Evolutionary conservation across 208 protist species (phyloP).

Genomic region (Angomonas ambiguus): DNA sequence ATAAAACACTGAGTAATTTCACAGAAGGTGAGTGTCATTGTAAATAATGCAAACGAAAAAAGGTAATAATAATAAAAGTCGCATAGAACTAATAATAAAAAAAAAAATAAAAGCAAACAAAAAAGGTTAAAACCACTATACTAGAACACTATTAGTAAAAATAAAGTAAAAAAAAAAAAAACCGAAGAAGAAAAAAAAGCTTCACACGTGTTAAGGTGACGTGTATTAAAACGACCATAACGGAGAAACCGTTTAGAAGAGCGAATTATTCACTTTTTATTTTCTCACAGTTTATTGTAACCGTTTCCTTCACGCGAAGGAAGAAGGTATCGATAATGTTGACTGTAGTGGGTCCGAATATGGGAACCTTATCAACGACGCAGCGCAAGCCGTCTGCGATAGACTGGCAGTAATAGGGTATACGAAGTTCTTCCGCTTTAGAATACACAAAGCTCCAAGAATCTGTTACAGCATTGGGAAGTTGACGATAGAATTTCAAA

Average conservation of each 20-base stretch:
- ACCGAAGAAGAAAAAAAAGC: constrained; percentile 8
- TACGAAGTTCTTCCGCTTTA: constrained; percentile 6
- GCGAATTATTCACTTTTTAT: neutral
- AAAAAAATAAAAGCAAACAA: constrained; percentile 9
- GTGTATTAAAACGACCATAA: constrained; percentile 8
- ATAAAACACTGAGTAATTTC: neutral
- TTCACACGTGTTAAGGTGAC: too few species aligned
- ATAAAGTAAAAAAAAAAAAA: constrained; percentile 11
- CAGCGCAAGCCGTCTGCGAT: constrained; percentile 1
- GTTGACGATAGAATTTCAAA: neutral
- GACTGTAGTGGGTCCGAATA: constrained; percentile 26
- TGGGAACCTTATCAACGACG: constrained; percentile 20
- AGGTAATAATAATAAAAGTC: neutral
- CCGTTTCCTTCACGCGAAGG: constrained; percentile 16
- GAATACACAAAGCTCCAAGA: constrained; percentile 16
- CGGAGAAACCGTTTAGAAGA: constrained; percentile 8
- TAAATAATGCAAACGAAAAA: neutral
- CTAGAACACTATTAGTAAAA: neutral
- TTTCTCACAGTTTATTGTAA: neutral
- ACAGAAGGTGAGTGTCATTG: neutral
- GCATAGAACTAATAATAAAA: constrained; percentile 7
- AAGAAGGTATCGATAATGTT: constrained; percentile 21
- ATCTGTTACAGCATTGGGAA: constrained; percentile 17
- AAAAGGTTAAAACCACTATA: constrained; percentile 5
- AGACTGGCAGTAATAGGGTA: constrained; percentile 16